Conservation (phyloP, 1,139 yeast species). For the Saccharomycopsis crataegensis region DNA sequence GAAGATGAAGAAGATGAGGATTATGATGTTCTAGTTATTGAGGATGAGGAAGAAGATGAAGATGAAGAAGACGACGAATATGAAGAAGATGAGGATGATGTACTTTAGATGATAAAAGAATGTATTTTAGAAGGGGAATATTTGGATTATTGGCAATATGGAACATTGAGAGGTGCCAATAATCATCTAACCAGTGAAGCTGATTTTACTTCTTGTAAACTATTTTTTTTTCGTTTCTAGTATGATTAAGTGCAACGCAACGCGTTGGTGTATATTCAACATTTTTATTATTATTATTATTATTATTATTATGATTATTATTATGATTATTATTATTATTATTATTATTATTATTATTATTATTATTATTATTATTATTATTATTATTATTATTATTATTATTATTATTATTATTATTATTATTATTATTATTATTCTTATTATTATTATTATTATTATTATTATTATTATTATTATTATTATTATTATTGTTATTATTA, state of each 20-base stretch:
- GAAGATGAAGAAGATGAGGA: conserved; percentile 9
- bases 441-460: neutral
- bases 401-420: conserved; percentile 1
- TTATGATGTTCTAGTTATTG: neutral
- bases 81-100: too few relatives aligned
- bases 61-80: neutral
- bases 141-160: too few relatives aligned
- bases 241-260: neutral
- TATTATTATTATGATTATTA: too few relatives aligned
- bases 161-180: too few relatives aligned
- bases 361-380: conserved; percentile 1
- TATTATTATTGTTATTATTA: neutral
- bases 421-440: neutral
- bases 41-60: conserved; percentile 1
- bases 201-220: too few relatives aligned
- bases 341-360: neutral
- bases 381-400: conserved; percentile 1
- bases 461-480: neutral
- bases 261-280: neutral
- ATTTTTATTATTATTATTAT: too few relatives aligned
- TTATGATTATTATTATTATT: too few relatives aligned
- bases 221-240: neutral
- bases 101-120: neutral
- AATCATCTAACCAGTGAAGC: too few relatives aligned
- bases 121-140: neutral